Percentiles rank a stretch among this genome's conserved stretches.
Evolutionary conservation across 495 filamentous ascomycete genomes (phyloP).

Genomic region (Podospora anserina): DNA sequence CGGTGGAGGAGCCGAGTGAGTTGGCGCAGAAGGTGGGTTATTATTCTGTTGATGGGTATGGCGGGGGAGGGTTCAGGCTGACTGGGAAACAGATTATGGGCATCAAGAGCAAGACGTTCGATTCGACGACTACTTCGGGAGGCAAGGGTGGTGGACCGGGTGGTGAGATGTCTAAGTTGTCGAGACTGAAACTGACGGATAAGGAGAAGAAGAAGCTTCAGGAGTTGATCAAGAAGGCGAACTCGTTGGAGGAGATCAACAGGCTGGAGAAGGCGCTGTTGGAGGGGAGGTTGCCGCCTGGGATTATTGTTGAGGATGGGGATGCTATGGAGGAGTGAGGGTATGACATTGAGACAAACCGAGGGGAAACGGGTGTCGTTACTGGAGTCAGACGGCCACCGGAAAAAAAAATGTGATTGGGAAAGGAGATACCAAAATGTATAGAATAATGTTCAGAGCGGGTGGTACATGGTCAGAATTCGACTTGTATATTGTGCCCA

Average conservation of each 20-base stretch:
- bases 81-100: conserved; percentile 65
- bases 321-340: conserved; percentile 56
- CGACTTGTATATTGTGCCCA: no score
- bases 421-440: neutral
- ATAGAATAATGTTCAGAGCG: neutral
- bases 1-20: conserved; percentile 65
- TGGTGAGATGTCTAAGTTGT: conserved; percentile 56
- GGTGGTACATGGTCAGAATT: no score
- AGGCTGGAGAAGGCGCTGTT: conserved; percentile 78
- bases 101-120: conserved; percentile 79
- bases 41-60: neutral
- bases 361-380: neutral
- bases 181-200: conserved; percentile 57
- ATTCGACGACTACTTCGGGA: conserved; percentile 49
- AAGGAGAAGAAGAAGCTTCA: conserved; percentile 71
- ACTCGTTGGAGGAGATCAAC: conserved; percentile 80
- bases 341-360: neutral
- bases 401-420: neutral
- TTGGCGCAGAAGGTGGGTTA: conserved; percentile 59
- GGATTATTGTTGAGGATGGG: conserved; percentile 50
- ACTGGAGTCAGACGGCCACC: neutral
- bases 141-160: conserved; percentile 20
- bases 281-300: conserved; percentile 78
- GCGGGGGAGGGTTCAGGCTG: neutral
- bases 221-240: conserved; percentile 64